Evolutionary conservation across 371 early-diverging fungal species (phyloP).

Genomic region (Mucor piriformis): DNA sequence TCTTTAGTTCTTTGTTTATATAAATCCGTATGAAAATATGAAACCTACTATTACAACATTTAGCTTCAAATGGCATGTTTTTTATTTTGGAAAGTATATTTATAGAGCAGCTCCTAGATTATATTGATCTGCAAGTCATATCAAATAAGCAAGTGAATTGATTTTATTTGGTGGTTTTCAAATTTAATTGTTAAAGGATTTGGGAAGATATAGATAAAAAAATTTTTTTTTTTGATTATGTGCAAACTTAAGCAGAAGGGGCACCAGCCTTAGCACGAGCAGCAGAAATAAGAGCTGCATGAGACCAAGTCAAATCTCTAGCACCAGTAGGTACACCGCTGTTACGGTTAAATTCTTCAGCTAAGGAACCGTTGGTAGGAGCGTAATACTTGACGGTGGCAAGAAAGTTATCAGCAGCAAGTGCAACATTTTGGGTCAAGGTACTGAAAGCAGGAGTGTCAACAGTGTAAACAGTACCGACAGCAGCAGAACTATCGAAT

Average conservation of each 20-base stretch:
- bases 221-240: too few species aligned
- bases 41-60: too few species aligned
- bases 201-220: too few species aligned
- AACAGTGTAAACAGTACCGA: slow-evolving; percentile 24
- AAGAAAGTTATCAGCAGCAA: slow-evolving; percentile 56
- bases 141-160: too few species aligned
- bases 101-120: too few species aligned
- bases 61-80: too few species aligned
- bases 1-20: too few species aligned
- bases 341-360: slow-evolving; percentile 59
- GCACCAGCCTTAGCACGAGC: slow-evolving; percentile 28
- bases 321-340: slow-evolving; percentile 62
- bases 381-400: slow-evolving; percentile 50
- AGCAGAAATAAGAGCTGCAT: slow-evolving; percentile 60
- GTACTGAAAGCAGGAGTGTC: slow-evolving; percentile 28
- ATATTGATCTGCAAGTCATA: too few species aligned
- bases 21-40: too few species aligned
- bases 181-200: too few species aligned
- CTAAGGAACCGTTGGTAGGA: slow-evolving; percentile 46
- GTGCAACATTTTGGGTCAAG: slow-evolving; percentile 33
- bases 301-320: slow-evolving; percentile 71
- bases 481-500: slow-evolving; percentile 28
- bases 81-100: too few species aligned
- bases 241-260: slow-evolving; percentile 18
- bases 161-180: too few species aligned